phyloP scores from a whole-genome alignment of 495 filamentous ascomycete genomes.

The Tuber indicum region DNA sequence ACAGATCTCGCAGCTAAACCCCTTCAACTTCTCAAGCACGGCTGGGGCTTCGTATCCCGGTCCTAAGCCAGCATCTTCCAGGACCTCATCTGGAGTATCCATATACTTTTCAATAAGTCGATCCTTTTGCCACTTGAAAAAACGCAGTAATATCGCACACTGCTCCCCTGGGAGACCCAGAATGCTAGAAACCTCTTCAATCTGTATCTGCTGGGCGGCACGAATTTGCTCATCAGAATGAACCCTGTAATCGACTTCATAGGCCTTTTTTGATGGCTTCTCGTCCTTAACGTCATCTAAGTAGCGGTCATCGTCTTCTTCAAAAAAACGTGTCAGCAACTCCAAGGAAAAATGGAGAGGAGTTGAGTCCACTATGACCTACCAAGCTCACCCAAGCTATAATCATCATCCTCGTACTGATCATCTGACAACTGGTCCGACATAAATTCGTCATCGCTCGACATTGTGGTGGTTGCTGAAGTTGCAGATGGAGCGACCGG shows the following conservation, averaged over 20 bases:
- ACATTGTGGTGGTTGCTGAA: constrained; percentile 68
- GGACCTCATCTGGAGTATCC: constrained; percentile 66
- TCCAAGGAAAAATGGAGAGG: constrained; percentile 54
- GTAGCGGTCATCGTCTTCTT: constrained; percentile 63
- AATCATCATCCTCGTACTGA: constrained; percentile 67
- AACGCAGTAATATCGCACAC: constrained; percentile 77
- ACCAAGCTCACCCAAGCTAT: constrained; percentile 75
- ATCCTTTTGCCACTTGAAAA: constrained; percentile 92
- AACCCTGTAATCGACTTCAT: constrained; percentile 79
- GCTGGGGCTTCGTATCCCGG: constrained; percentile 56
- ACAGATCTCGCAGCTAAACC: constrained; percentile 90
- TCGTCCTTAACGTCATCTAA: constrained; percentile 74
- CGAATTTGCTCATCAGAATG: constrained; percentile 73
- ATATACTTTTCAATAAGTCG: constrained; percentile 89
- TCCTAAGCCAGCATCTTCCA: constrained; percentile 82
- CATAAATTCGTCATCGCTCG: constrained; percentile 95
- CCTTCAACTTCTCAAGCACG: constrained; percentile 60
- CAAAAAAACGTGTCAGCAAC: constrained; percentile 29
- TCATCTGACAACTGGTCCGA: constrained; percentile 67
- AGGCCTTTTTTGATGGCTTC: constrained; percentile 62
- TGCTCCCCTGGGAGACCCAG: constrained; percentile 80
- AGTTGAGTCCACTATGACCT: constrained; percentile 36
- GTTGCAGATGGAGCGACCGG: constrained; percentile 51
- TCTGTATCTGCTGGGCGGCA: constrained; percentile 69
- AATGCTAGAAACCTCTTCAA: constrained; percentile 82